Conservation (phyloP, 2,329 filamentous ascomycete species). For the Tolypocladium inflatum region DNA sequence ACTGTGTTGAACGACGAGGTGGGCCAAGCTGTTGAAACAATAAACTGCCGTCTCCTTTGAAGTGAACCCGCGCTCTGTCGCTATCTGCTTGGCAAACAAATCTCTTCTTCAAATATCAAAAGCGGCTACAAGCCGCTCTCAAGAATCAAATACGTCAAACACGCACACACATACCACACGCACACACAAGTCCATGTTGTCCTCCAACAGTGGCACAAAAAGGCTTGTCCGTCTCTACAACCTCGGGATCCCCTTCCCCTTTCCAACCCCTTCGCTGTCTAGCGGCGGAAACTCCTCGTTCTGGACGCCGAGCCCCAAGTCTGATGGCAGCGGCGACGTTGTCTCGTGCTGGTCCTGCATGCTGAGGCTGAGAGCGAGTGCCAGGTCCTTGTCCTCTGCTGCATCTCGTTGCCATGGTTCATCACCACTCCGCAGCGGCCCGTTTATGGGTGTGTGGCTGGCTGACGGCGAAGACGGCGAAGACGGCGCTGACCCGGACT, state of each 20-base stretch:
- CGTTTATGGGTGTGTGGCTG: slow-evolving; percentile 24
- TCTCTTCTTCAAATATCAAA: neutral
- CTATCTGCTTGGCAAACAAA: neutral
- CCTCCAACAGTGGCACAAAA: neutral
- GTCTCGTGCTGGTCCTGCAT: slow-evolving; percentile 42
- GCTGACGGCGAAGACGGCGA: slow-evolving; percentile 28
- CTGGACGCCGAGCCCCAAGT: slow-evolving; percentile 6
- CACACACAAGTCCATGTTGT: neutral
- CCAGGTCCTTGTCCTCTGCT: slow-evolving; percentile 44
- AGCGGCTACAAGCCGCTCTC: neutral
- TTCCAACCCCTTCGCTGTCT: slow-evolving; percentile 30
- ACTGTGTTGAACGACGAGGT: neutral
- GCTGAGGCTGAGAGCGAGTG: slow-evolving; percentile 51
- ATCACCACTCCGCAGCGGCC: slow-evolving; percentile 7
- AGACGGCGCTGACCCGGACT: slow-evolving; percentile 16
- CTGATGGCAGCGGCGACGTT: slow-evolving; percentile 3
- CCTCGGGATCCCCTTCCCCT: slow-evolving; percentile 27
- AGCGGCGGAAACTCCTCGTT: slow-evolving; percentile 31
- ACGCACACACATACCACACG: neutral
- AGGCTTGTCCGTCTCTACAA: slow-evolving; percentile 11
- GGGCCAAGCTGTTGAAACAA: neutral
- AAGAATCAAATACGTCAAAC: neutral
- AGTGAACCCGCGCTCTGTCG: neutral
- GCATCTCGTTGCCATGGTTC: slow-evolving; percentile 9
- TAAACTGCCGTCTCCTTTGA: neutral